A percentile compares a stretch with the other conserved stretches of the same genome.
phyloP scores from a whole-genome alignment of 1,139 yeast species.

The Scheffersomyces illinoinensis region DNA sequence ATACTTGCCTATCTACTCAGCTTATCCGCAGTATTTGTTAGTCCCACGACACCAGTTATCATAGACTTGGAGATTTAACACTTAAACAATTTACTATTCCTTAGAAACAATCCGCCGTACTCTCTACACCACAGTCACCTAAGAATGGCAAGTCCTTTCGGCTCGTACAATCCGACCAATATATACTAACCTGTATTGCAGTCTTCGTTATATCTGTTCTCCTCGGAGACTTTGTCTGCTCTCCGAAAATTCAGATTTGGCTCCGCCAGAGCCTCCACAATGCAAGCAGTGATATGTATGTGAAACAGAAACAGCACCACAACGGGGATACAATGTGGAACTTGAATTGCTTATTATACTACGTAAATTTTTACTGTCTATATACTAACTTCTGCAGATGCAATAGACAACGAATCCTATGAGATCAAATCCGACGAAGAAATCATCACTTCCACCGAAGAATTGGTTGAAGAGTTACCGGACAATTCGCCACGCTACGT shows the following conservation, averaged over 20 bases:
- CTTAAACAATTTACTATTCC: neutral
- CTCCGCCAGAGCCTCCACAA: slow-evolving; percentile 61
- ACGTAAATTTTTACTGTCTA: too few relatives aligned
- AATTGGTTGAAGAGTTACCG: slow-evolving; percentile 73
- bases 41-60: neutral
- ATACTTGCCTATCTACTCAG: neutral
- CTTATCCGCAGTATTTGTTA: neutral
- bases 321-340: too few relatives aligned
- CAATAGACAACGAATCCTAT: slow-evolving; percentile 56
- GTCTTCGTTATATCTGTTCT: slow-evolving; percentile 59
- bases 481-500: slow-evolving; percentile 79
- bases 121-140: neutral
- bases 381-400: slow-evolving; percentile 30
- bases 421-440: slow-evolving; percentile 54
- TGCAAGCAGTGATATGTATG: slow-evolving; percentile 68
- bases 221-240: slow-evolving; percentile 59
- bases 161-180: neutral
- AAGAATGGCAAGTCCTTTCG: neutral
- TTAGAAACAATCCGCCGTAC: neutral
- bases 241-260: slow-evolving; percentile 72
- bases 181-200: slow-evolving; percentile 13
- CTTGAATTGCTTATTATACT: too few relatives aligned
- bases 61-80: neutral
- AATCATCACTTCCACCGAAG: slow-evolving; percentile 51
- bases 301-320: slow-evolving; percentile 6